These are phyloP conservation scores for Colletotrichum cordylinicola DNA, from an alignment of 2,329 filamentous ascomycete species.

Conservation along the genomic window DNA sequence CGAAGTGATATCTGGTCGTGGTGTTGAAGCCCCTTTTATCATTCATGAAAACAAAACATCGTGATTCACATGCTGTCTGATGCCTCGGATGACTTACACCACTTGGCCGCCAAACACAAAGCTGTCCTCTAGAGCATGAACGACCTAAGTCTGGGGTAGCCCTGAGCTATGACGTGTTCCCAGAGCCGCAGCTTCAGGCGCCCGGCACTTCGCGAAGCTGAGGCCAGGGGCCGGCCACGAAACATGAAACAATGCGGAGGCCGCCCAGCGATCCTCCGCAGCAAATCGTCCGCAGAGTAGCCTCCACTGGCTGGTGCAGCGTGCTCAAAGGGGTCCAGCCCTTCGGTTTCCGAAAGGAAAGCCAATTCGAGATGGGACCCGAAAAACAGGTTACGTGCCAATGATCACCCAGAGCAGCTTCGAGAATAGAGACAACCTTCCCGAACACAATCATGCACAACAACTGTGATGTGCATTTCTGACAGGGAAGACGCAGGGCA, in stretches of 20 bases:
- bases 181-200: constrained; percentile 5
- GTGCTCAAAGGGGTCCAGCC: not conserved
- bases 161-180: constrained; percentile 15
- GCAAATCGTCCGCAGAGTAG: not conserved
- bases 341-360: not conserved
- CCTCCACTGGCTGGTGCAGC: not conserved
- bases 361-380: not conserved
- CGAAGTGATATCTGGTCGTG: accelerated
- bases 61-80: constrained; percentile 8
- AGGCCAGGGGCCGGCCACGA: constrained; percentile 1
- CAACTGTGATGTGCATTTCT: not conserved
- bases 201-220: not conserved
- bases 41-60: not conserved
- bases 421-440: not conserved
- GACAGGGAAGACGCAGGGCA: not conserved
- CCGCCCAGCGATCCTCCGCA: constrained; percentile 12
- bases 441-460: not conserved
- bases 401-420: not conserved
- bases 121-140: constrained; percentile 4
- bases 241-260: constrained; percentile 18
- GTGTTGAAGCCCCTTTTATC: not conserved
- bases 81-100: constrained; percentile 3
- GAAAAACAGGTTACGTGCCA: not conserved
- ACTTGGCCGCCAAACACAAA: not conserved
- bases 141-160: not conserved